Percentiles rank a stretch among this genome's conserved stretches.
Conservation (phyloP, 768 basidiomycete genomes). For the Glaciozyma antarctica region DNA sequence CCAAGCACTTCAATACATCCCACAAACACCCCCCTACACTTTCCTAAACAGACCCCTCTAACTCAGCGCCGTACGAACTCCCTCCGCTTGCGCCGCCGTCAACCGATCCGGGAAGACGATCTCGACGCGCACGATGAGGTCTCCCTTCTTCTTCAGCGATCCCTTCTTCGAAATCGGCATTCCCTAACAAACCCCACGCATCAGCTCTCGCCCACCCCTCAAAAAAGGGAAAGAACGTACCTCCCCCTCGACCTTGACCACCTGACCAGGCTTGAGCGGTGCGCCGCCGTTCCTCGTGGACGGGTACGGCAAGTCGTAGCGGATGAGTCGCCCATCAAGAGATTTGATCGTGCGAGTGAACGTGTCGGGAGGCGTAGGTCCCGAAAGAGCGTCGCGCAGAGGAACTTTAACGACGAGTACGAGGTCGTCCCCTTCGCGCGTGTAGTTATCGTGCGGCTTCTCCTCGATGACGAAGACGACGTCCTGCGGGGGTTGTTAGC, state of each 20-base stretch:
- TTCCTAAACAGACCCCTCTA: neutral
- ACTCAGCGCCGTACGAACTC: slow-evolving; percentile 53
- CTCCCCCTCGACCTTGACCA: slow-evolving; percentile 61
- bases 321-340: slow-evolving; percentile 70
- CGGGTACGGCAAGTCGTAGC: slow-evolving; percentile 53
- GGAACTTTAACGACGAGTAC: slow-evolving; percentile 53
- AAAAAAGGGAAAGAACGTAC: slow-evolving; percentile 30
- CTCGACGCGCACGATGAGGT: slow-evolving; percentile 68
- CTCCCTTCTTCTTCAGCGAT: slow-evolving; percentile 61
- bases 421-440: slow-evolving; percentile 73
- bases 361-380: slow-evolving; percentile 42
- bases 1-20: too few species aligned
- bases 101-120: slow-evolving; percentile 65
- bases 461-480: slow-evolving; percentile 97
- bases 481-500: slow-evolving; percentile 50
- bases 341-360: slow-evolving; percentile 52
- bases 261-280: slow-evolving; percentile 65
- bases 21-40: too few species aligned
- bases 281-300: slow-evolving; percentile 40
- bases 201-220: neutral
- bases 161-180: slow-evolving; percentile 85
- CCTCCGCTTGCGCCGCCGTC: slow-evolving; percentile 66
- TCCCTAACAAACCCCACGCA: slow-evolving; percentile 42
- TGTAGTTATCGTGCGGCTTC: slow-evolving; percentile 70
- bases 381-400: slow-evolving; percentile 72